Percentiles rank a stretch among this genome's conserved stretches.
phyloP scores from a whole-genome alignment of 2,329 filamentous ascomycete species.

The Cordyceps tenuipes region DNA sequence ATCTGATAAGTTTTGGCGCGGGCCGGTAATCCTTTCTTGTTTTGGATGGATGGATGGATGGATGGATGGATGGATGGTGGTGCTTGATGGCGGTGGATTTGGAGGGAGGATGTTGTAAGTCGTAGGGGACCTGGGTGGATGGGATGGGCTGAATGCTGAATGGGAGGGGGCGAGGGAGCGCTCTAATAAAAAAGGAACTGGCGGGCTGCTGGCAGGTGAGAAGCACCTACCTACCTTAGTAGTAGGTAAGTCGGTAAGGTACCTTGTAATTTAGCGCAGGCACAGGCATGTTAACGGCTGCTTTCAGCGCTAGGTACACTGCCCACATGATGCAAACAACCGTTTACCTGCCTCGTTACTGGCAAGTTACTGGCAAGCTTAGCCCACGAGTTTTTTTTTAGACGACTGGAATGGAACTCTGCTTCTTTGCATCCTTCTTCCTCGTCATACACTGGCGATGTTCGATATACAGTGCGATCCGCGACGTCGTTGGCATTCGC shows the following conservation, averaged over 20 bases:
- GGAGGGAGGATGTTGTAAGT: neutral
- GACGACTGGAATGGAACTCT: neutral
- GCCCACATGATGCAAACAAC: neutral
- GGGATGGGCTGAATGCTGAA: neutral
- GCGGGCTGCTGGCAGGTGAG: neutral
- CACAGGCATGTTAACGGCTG: slow-evolving; percentile 6
- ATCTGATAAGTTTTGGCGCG: neutral
- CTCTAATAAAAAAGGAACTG: neutral
- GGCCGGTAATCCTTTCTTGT: neutral
- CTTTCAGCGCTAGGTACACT: neutral
- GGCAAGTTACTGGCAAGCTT: no score
- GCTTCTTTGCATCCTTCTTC: neutral
- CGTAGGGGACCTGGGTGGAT: neutral
- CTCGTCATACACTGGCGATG: neutral
- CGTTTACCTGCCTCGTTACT: no score
- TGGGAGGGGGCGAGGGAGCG: slow-evolving; percentile 1
- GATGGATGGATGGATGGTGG: neutral
- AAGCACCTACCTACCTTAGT: no score
- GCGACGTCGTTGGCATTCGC: neutral
- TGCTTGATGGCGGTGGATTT: neutral
- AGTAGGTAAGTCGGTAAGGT: neutral
- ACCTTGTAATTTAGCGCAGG: neutral
- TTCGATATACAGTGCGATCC: neutral
- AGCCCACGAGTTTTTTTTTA: no score
- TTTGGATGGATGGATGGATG: neutral